A percentile compares a stretch with the other conserved stretches of the same genome.
These are phyloP conservation scores for Cardamine resedifolia DNA, from an alignment of 345 rosid genomes.

Conservation along the genomic window DNA sequence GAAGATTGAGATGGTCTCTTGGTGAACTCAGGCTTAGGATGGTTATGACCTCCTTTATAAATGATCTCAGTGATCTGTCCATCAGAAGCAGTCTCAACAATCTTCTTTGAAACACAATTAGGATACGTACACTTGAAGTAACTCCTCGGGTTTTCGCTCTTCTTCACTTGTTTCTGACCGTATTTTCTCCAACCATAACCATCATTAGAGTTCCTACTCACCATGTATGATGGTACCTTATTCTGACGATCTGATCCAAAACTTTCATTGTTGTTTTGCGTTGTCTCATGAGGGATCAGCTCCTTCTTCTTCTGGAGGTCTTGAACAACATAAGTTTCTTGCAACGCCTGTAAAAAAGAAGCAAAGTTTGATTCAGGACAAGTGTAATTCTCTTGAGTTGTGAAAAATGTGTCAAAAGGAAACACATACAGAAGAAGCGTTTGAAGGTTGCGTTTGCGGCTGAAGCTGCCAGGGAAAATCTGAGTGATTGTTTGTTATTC, in stretches of 20 bases:
- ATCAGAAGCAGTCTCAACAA: slow-evolving; percentile 80
- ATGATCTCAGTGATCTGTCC: slow-evolving; percentile 97
- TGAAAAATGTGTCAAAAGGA: slow-evolving; percentile 46
- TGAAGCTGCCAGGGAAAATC: slow-evolving; percentile 64
- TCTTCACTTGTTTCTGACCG: slow-evolving; percentile 95
- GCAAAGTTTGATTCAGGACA: not conserved
- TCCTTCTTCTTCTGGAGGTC: slow-evolving; percentile 46
- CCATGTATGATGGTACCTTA: slow-evolving; percentile 40
- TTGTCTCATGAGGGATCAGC: slow-evolving; percentile 46
- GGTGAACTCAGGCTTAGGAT: slow-evolving; percentile 87
- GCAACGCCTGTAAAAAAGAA: slow-evolving; percentile 42
- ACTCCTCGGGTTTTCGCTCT: slow-evolving; percentile 94
- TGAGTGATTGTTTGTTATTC: slow-evolving; percentile 50
- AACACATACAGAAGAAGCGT: slow-evolving; percentile 42
- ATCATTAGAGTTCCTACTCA: slow-evolving; percentile 69
- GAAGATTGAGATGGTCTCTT: slow-evolving; percentile 56
- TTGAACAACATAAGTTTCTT: slow-evolving; percentile 51
- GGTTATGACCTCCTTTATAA: slow-evolving; percentile 90
- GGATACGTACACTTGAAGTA: slow-evolving; percentile 97
- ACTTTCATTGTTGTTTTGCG: slow-evolving; percentile 38
- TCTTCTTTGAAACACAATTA: slow-evolving; percentile 87
- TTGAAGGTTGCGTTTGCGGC: slow-evolving; percentile 22
- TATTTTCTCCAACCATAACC: slow-evolving; percentile 98
- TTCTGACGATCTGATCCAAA: slow-evolving; percentile 33
- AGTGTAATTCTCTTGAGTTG: slow-evolving; percentile 11